These are phyloP conservation scores for Corylus avellana DNA, from an alignment of 306 rosid genomes.

Conservation along the genomic window DNA sequence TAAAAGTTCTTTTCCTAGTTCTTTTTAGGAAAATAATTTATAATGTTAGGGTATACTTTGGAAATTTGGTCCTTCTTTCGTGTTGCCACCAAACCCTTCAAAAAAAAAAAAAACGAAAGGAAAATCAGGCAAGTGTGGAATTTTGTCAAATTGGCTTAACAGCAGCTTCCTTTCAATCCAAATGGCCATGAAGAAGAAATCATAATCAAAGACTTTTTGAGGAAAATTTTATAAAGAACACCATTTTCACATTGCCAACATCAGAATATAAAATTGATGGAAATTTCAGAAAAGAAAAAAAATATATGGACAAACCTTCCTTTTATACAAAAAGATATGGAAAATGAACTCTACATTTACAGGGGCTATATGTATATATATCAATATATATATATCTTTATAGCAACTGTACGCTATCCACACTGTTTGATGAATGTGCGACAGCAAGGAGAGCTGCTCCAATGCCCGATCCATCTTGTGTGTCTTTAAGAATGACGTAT, in stretches of 20 bases:
- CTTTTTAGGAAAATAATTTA: too few species aligned
- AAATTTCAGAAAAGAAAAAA: slow-evolving; percentile 39
- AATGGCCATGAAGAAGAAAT: background rate
- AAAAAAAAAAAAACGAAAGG: too few species aligned
- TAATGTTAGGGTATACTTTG: too few species aligned
- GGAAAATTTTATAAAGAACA: slow-evolving; percentile 20
- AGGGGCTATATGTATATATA: slow-evolving; percentile 66
- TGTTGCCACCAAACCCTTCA: too few species aligned
- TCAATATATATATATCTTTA: slow-evolving; percentile 43
- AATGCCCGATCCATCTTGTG: slow-evolving; percentile 84
- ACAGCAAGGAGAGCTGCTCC: slow-evolving; percentile 94
- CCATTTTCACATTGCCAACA: slow-evolving; percentile 27
- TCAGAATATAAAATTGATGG: slow-evolving; percentile 35
- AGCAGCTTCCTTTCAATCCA: too few species aligned
- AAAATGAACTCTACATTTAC: slow-evolving; percentile 73
- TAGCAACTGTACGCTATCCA: slow-evolving; percentile 72
- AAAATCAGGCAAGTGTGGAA: too few species aligned
- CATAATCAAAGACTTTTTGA: too few species aligned
- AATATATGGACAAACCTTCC: slow-evolving; percentile 51
- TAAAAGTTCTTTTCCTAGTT: too few species aligned
- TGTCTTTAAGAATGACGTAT: slow-evolving; percentile 69
- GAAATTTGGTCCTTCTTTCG: too few species aligned
- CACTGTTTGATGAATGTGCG: slow-evolving; percentile 59
- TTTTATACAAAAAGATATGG: slow-evolving; percentile 60
- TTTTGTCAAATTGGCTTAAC: too few species aligned